These are phyloP conservation scores for Metarhizium rileyi DNA, from an alignment of 2,329 filamentous ascomycete species.

Conservation along the genomic window DNA sequence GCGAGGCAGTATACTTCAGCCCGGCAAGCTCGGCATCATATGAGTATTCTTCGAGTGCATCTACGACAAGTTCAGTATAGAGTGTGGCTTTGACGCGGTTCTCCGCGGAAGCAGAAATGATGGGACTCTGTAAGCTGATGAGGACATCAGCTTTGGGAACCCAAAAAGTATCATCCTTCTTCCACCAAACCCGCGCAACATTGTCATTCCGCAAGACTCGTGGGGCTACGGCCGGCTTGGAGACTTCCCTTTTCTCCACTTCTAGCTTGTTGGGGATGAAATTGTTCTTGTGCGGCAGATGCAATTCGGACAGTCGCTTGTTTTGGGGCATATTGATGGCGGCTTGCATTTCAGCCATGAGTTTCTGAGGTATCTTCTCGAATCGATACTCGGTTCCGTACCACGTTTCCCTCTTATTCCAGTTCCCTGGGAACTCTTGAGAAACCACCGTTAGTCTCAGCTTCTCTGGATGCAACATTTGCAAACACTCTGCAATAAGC, in stretches of 20 bases:
- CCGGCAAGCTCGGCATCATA: slow-evolving; percentile 95
- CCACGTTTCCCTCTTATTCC: slow-evolving; percentile 90
- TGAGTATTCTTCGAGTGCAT: slow-evolving; percentile 84
- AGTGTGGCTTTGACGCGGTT: slow-evolving; percentile 69
- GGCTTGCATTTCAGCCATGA: slow-evolving; percentile 59
- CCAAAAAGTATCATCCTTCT: slow-evolving; percentile 98
- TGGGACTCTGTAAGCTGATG: slow-evolving; percentile 67
- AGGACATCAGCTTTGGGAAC: slow-evolving; percentile 88
- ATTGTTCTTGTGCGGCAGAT: slow-evolving; percentile 86
- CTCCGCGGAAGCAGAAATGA: slow-evolving; percentile 70
- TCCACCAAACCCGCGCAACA: slow-evolving; percentile 80
- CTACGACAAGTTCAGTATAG: slow-evolving; percentile 77
- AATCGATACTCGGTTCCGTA: slow-evolving; percentile 91
- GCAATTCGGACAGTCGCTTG: slow-evolving; percentile 59
- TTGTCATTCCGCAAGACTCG: slow-evolving; percentile 79
- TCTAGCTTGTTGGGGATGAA: slow-evolving; percentile 91
- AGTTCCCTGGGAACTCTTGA: slow-evolving; percentile 72
- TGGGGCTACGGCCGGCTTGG: slow-evolving; percentile 62
- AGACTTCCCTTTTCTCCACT: slow-evolving; percentile 88
- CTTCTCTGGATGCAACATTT: slow-evolving; percentile 74
- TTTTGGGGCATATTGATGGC: slow-evolving; percentile 49
- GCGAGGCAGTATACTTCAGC: slow-evolving; percentile 68
- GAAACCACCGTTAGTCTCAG: slow-evolving; percentile 78
- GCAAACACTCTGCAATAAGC: slow-evolving; percentile 65
- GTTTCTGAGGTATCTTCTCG: slow-evolving; percentile 67